These are phyloP conservation scores for Candolleomyces efflorescens DNA, from an alignment of 768 basidiomycete genomes.

Conservation along the genomic window DNA sequence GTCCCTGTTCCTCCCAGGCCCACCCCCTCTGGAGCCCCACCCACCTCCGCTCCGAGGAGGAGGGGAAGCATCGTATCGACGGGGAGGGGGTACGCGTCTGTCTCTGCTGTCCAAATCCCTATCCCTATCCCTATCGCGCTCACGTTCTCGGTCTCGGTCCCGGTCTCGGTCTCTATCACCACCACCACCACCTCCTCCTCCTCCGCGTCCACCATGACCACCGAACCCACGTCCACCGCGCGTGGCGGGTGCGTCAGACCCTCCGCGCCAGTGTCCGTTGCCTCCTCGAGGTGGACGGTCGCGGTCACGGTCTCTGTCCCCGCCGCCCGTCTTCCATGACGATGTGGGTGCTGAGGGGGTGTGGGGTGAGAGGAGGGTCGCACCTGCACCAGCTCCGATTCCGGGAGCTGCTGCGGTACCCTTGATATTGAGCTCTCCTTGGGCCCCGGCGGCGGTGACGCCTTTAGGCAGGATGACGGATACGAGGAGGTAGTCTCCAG, in stretches of 20 bases:
- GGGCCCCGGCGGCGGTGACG: conserved; percentile 39
- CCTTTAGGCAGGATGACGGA: conserved; percentile 75
- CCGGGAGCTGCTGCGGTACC: conserved; percentile 15
- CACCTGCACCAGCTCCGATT: conserved; percentile 9
- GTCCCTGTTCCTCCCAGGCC: conserved; percentile 36
- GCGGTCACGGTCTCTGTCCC: conserved; percentile 48
- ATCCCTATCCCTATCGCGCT: not conserved
- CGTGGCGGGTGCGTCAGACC: conserved; percentile 46
- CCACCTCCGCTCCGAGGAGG: conserved; percentile 25
- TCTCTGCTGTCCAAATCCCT: conserved; percentile 17
- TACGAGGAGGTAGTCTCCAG: conserved; percentile 75
- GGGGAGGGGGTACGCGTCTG: conserved; percentile 45
- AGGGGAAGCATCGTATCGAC: conserved; percentile 40
- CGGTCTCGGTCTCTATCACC: conserved; percentile 20
- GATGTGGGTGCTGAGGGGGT: not conserved
- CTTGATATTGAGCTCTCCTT: conserved; percentile 28
- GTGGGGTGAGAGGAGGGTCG: not conserved
- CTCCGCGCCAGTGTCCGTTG: conserved; percentile 70
- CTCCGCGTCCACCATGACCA: conserved; percentile 24
- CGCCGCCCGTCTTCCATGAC: conserved; percentile 16
- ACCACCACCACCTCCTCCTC: conserved; percentile 37
- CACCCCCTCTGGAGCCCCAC: conserved; percentile 24
- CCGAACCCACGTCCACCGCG: conserved; percentile 19
- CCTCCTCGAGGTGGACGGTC: conserved; percentile 20
- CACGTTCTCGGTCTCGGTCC: conserved; percentile 21